Base-by-base conservation (phyloP, 208 protist species). In the Leishmania amazonensis region DNA sequence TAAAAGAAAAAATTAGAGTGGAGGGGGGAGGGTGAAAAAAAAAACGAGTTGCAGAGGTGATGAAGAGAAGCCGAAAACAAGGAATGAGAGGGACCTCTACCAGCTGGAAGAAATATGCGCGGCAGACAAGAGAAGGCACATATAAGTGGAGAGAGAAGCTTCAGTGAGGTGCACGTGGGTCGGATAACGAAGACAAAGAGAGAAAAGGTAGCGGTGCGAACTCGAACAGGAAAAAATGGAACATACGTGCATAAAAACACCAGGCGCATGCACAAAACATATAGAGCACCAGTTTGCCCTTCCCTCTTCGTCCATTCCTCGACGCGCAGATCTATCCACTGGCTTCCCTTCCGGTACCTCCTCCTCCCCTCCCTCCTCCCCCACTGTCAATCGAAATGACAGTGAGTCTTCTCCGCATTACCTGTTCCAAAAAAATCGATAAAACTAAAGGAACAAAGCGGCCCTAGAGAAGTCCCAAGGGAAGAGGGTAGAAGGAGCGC, bases 31-130 rank as follows among this genome's bases (percentile, higher is more conserved):
- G 68, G 40, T 1, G 35, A 67, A 75, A 81, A 62, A 47, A 79
- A 28, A 85, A 47, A 70, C 58, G 65, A n/a, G 57, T 72, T n/a
- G 47, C 38, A 38, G 31, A 68, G 4, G 31, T 42, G 62, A 35
- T 11, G 65, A 71, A 28, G 65, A 40, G 65, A 38, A 11, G 64
- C 4, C 11, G 40, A 49, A 31, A 17, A 21, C 7, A 73, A 49
- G 45, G 24, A 51, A 51, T 47, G 68, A 35, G 31, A 68, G 62
- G 15, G 62, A 40, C 58, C 58, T 17, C 58, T 13, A 13, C 51
- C 58, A 31, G 58, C 15, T 17, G 3, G 6, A 64, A 28, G 58
- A 64, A 9, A 24, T 35, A 68, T 40, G 62, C 15, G 62, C 9
- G 31, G 31, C 31, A 31, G 62, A 13, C 11, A 24, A 68, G 31